Base-by-base conservation (phyloP, 805 yeast species). In the Wickerhamomyces silvicola region DNA sequence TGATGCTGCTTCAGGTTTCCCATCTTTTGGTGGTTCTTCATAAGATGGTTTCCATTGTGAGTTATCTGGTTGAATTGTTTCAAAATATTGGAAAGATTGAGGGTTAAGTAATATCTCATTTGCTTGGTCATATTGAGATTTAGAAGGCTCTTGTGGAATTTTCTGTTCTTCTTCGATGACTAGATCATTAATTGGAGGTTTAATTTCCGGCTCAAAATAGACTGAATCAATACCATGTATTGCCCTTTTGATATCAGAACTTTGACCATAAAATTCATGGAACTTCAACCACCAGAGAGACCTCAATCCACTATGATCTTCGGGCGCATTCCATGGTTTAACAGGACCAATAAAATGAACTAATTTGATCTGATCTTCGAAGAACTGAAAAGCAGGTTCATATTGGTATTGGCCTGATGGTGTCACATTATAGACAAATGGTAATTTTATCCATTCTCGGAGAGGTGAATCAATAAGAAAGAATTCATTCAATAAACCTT, bases 381-480 rank as follows among this genome's bases (percentile, higher is more conserved):
- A 84, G 48, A 71, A 68, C 24, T 56, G 57, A 48, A 62, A 75
- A 0, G 94, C 92, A 0, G 94, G 92, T 14, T 66, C 60, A 56
- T 78, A 81, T 57, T 84, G 80, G 50, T 84, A 84, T 29, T 72
- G 75, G 26, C 74, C 64, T 15, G 72, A 61, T 4, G 82, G 66
- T 0, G 97, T 90, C 20, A 90, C 94, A 50, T 90, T 90, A 64
- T 76, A 90, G 28, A 74, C 45, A 46, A 88, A 90, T 2, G 97
- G 88, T 29, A 92, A 59, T 28, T 74, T 68, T 20, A 65, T 56
- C 96, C 97, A 88, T 13, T 54, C 24, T 33, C 39, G 22, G 23
- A 2, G 30, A 9, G 6, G 18, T 25, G 13, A 24, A 35, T 50
- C 47, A 10, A 43, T 32, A 26, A 35, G 48, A 42, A 81, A 83